Evolutionary conservation across 108 stramenopile genomes (phyloP).

Genomic region (Nitzschia inconspicua): DNA sequence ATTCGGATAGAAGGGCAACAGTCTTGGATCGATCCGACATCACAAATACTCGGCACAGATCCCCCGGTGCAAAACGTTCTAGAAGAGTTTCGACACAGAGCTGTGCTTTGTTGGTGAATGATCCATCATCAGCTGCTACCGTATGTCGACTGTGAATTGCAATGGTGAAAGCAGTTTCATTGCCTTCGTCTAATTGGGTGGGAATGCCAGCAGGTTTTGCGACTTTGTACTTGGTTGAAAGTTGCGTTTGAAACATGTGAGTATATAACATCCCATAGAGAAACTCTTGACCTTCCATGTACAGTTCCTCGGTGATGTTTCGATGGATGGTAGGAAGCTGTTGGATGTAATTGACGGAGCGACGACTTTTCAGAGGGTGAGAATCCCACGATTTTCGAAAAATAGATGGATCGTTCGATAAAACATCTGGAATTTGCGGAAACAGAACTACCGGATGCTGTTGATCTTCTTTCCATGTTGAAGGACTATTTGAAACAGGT

Average conservation of each 20-base stretch:
- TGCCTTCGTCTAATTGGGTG: background rate
- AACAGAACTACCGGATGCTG: conserved; percentile 12
- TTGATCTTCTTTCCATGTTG: background rate
- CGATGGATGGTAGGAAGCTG: background rate
- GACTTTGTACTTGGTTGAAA: background rate
- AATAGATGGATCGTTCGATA: background rate
- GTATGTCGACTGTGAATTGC: conserved; percentile 32
- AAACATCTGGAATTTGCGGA: conserved; percentile 31
- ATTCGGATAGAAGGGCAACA: conserved; percentile 9
- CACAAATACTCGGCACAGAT: conserved; percentile 17
- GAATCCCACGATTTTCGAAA: conserved; percentile 11
- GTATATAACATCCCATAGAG: conserved; percentile 18
- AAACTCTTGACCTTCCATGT: conserved; percentile 7
- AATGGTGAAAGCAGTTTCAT: background rate
- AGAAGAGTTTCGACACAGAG: conserved; percentile 13
- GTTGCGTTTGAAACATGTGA: conserved; percentile 11
- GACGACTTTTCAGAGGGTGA: conserved; percentile 4
- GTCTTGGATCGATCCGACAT: conserved; percentile 32
- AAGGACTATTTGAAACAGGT: background rate
- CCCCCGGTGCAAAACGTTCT: too few relatives aligned
- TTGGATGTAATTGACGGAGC: conserved; percentile 7
- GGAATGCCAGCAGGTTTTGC: background rate
- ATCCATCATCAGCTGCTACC: conserved; percentile 45
- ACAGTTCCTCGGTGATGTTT: background rate
- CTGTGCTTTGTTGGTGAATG: conserved; percentile 35